A percentile compares a stretch with the other conserved stretches of the same genome.
phyloP scores from a whole-genome alignment of 1,284 basidiomycete genomes.

The Leccinum colubrinum region DNA sequence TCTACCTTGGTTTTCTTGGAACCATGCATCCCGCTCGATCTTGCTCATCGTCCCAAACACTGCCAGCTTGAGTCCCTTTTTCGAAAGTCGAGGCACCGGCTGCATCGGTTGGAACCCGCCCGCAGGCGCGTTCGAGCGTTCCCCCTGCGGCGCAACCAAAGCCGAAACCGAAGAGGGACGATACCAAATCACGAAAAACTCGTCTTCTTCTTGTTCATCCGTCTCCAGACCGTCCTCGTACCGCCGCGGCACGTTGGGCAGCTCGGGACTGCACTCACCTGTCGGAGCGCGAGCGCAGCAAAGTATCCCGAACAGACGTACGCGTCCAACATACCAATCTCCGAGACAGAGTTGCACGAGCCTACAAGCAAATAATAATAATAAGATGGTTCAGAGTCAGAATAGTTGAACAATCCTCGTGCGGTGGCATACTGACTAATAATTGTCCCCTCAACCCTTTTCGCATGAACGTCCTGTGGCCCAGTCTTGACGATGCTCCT shows the following conservation, averaged over 20 bases:
- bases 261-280: constrained; percentile 57
- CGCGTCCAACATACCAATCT: constrained; percentile 66
- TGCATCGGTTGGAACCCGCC: constrained; percentile 24
- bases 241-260: constrained; percentile 53
- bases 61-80: constrained; percentile 56
- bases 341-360: constrained; percentile 66
- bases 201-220: constrained; percentile 74
- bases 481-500: constrained; percentile 70
- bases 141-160: neutral
- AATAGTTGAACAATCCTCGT: neutral
- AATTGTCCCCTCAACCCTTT: constrained; percentile 64
- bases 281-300: constrained; percentile 64
- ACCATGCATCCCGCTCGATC: constrained; percentile 85
- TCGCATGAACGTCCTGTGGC: constrained; percentile 57
- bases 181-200: constrained; percentile 71
- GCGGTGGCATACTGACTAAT: constrained; percentile 49
- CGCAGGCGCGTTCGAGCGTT: constrained; percentile 22
- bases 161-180: constrained; percentile 33
- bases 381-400: neutral
- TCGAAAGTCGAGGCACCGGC: constrained; percentile 51
- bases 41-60: constrained; percentile 76
- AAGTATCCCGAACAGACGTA: constrained; percentile 78
- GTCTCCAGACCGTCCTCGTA: constrained; percentile 80
- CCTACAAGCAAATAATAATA: constrained; percentile 34
- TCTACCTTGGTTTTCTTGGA: too few species aligned